A percentile compares a stretch with the other conserved stretches of the same genome.
phyloP scores from a whole-genome alignment of 169 alveolate genomes.

The Plasmodium gonderi region DNA sequence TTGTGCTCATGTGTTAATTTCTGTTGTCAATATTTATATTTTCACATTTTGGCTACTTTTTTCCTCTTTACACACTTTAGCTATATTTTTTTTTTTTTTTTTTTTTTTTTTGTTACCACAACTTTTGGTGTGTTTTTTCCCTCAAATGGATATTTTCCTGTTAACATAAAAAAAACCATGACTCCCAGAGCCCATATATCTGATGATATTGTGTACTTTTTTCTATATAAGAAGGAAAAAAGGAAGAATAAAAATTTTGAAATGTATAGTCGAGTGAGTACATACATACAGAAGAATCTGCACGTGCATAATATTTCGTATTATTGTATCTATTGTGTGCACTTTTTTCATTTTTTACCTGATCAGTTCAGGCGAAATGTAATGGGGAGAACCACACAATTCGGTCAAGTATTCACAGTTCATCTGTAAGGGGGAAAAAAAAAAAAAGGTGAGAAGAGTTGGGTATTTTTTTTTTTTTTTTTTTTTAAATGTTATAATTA shows the following conservation, averaged over 20 bases:
- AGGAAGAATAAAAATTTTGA: too few relatives aligned
- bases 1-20: neutral
- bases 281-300: neutral
- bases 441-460: neutral
- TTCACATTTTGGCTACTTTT: neutral
- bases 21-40: neutral
- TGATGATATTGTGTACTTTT: constrained; percentile 75
- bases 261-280: neutral
- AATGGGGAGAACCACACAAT: constrained; percentile 84
- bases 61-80: neutral
- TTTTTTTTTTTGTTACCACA: constrained; percentile 65
- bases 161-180: constrained; percentile 80
- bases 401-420: constrained; percentile 76
- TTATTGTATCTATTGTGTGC: neutral
- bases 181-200: constrained; percentile 87
- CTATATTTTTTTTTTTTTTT: neutral
- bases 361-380: constrained; percentile 83
- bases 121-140: constrained; percentile 79
- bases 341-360: constrained; percentile 53
- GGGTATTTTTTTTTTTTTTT: too few relatives aligned
- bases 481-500: too few relatives aligned
- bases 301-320: neutral
- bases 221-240: constrained; percentile 46
- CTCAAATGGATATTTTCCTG: constrained; percentile 83
- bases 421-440: constrained; percentile 30